A percentile compares a stretch with the other conserved stretches of the same genome.
Conservation (phyloP, 192 early-diverging fungal species). For the Pilobolus umbonatus region DNA sequence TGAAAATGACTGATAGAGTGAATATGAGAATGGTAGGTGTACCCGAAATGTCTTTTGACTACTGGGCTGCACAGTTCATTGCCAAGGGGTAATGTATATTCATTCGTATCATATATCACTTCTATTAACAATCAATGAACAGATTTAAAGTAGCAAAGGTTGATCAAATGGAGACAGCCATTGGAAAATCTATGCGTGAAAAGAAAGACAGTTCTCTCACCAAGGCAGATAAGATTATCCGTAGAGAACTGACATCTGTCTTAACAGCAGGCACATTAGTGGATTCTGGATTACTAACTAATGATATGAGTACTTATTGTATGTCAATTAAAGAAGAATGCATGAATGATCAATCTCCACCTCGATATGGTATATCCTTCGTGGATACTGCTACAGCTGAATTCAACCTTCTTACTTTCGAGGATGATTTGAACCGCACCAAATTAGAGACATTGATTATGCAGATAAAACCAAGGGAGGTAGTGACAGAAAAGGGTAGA, state of each 20-base stretch:
- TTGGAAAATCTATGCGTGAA: slow-evolving; percentile 92
- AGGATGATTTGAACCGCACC: slow-evolving; percentile 86
- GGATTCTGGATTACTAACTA: slow-evolving; percentile 80
- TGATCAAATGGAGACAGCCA: slow-evolving; percentile 93
- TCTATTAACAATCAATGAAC: not conserved
- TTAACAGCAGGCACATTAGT: slow-evolving; percentile 90
- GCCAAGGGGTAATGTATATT: slow-evolving; percentile 69
- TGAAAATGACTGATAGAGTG: slow-evolving; percentile 91
- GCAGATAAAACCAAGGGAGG: slow-evolving; percentile 88
- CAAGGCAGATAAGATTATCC: slow-evolving; percentile 72
- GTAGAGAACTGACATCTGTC: slow-evolving; percentile 79
- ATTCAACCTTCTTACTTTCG: slow-evolving; percentile 73
- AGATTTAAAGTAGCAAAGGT: slow-evolving; percentile 87
- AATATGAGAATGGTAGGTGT: slow-evolving; percentile 99
- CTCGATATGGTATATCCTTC: slow-evolving; percentile 82
- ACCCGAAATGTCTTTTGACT: slow-evolving; percentile 89
- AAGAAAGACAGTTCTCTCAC: slow-evolving; percentile 30
- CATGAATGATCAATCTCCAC: slow-evolving; percentile 34
- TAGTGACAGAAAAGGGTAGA: slow-evolving; percentile 77
- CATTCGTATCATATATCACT: not conserved
- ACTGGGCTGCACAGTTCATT: slow-evolving; percentile 95
- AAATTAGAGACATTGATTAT: slow-evolving; percentile 90
- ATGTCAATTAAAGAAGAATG: slow-evolving; percentile 76
- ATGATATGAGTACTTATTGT: slow-evolving; percentile 91
- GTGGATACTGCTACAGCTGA: slow-evolving; percentile 95